Conservation (phyloP, 2,329 filamentous ascomycete species). For the Alternaria tenuissima region DNA sequence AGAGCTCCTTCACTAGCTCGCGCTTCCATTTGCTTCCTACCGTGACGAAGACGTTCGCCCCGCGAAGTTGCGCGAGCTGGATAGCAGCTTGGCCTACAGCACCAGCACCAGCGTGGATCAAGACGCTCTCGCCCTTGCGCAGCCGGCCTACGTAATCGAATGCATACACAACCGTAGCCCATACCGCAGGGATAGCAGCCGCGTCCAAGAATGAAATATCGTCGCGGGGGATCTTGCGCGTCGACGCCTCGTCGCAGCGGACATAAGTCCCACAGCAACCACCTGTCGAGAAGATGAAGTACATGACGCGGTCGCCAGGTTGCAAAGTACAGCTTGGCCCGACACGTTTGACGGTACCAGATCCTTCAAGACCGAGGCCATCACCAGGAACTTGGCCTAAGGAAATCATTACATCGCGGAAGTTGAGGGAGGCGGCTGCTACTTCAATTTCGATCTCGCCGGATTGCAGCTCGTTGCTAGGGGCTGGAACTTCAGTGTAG, state of each 20-base stretch:
- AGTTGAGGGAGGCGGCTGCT: slow-evolving; percentile 26
- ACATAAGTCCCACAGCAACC: slow-evolving; percentile 16
- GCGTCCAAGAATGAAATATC: slow-evolving; percentile 20
- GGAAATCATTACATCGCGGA: slow-evolving; percentile 18
- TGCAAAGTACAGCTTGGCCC: slow-evolving; percentile 10
- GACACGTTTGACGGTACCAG: slow-evolving; percentile 23
- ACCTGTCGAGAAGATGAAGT: slow-evolving; percentile 17
- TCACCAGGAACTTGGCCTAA: slow-evolving; percentile 11
- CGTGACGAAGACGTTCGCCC: slow-evolving; percentile 29
- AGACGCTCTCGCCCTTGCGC: slow-evolving; percentile 36
- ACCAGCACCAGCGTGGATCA: slow-evolving; percentile 38
- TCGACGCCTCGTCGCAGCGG: slow-evolving; percentile 10
- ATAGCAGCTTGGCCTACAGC: slow-evolving; percentile 36
- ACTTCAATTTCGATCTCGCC: slow-evolving; percentile 30
- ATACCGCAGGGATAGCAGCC: slow-evolving; percentile 18
- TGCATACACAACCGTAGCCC: slow-evolving; percentile 27
- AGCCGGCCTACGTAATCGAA: slow-evolving; percentile 35
- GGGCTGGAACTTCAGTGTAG: slow-evolving; percentile 11
- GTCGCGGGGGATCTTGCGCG: slow-evolving; percentile 11
- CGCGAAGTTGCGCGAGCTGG: slow-evolving; percentile 23
- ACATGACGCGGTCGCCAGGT: slow-evolving; percentile 16
- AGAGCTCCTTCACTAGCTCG: slow-evolving; percentile 17
- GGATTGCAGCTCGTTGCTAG: slow-evolving; percentile 3
- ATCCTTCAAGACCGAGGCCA: slow-evolving; percentile 20
- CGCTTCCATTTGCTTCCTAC: slow-evolving; percentile 22